Conservation (phyloP, 1,139 yeast genomes). For the Schizosaccharomyces versatilis region DNA sequence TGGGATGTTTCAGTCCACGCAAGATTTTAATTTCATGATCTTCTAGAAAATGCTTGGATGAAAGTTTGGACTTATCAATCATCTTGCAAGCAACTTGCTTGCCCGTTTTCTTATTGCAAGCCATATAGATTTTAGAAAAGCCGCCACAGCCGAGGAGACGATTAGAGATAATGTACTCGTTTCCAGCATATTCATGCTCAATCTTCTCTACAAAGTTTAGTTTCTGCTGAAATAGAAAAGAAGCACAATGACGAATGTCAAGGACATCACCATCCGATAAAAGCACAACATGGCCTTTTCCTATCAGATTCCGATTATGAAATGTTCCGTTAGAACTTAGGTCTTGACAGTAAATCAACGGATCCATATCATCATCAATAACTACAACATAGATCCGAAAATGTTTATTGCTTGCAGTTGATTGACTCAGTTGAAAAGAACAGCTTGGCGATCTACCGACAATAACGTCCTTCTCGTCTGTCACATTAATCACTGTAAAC, state of each 20-base stretch:
- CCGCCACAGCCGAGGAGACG: constrained; percentile 36
- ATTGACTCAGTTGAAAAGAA: background rate
- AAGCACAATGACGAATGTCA: constrained; percentile 19
- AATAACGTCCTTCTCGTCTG: background rate
- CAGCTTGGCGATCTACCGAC: background rate
- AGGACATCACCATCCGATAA: constrained; percentile 28
- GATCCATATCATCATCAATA: constrained; percentile 2
- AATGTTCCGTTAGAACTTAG: constrained; percentile 33
- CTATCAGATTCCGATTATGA: constrained; percentile 23
- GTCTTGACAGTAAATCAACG: constrained; percentile 29
- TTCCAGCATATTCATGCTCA: constrained; percentile 7
- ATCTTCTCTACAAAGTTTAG: background rate
- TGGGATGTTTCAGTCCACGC: constrained; percentile 1
- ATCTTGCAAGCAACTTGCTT: constrained; percentile 17
- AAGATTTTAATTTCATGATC: background rate
- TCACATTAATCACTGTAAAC: background rate
- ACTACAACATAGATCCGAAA: constrained; percentile 5
- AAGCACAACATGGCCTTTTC: constrained; percentile 21
- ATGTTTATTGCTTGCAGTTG: constrained; percentile 2
- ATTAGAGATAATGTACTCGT: constrained; percentile 25
- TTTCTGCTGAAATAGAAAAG: constrained; percentile 16
- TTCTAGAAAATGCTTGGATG: background rate
- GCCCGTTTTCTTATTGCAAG: constrained; percentile 10
- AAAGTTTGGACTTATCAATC: constrained; percentile 9
- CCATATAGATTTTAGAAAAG: constrained; percentile 30